Conservation (phyloP, 73 alveolate species). For the Tetrahymena elliotti region DNA sequence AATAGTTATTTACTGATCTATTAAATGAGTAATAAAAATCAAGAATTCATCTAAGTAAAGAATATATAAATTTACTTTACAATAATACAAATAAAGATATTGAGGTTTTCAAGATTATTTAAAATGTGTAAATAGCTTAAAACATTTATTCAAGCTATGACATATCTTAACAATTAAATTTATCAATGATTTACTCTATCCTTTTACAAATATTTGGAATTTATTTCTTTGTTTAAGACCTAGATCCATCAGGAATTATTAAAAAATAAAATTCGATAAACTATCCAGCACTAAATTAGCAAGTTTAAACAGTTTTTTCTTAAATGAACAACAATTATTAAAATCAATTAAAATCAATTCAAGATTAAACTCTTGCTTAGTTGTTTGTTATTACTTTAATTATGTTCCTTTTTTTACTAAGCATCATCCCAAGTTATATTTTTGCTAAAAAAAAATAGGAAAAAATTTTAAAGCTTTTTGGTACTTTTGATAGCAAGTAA, state of each 20-base stretch:
- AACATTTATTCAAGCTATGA: not conserved
- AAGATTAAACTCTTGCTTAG: not conserved
- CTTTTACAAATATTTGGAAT: not conserved
- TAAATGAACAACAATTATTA: not conserved
- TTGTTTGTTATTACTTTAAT: not conserved
- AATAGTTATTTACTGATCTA: not conserved
- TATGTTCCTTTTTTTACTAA: not conserved
- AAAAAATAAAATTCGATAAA: not conserved
- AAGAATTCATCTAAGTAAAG: not conserved
- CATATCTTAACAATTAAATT: not conserved
- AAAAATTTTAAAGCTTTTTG: not conserved
- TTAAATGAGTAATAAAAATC: not conserved
- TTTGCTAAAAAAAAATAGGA: not conserved
- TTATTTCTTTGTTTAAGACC: not conserved
- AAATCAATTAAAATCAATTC: not conserved
- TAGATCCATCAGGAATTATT: not conserved
- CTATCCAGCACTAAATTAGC: not conserved
- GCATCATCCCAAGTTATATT: not conserved
- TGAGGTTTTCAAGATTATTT: not conserved
- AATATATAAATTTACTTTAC: not conserved
- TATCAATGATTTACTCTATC: not conserved
- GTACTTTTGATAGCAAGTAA: not conserved
- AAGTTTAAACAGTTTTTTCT: not conserved
- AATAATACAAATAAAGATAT: not conserved
- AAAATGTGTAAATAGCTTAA: not conserved